Conservation (phyloP, 371 early-diverging fungal species). For the Syncephalastrum racemosum region DNA sequence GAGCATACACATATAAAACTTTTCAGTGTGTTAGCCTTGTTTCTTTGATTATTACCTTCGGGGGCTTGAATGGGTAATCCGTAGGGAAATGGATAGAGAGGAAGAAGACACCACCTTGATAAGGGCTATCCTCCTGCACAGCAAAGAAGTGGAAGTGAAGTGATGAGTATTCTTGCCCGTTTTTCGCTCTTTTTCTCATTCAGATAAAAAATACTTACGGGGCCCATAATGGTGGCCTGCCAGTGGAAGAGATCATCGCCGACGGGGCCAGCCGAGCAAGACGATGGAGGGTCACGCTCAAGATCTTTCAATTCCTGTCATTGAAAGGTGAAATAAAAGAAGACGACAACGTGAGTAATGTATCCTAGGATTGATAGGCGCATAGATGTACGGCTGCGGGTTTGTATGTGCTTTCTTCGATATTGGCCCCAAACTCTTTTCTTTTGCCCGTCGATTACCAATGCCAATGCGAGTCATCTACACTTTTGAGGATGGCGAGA, state of each 20-base stretch:
- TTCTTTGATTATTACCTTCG: conserved; percentile 64
- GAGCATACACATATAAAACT: background rate
- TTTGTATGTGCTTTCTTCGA: no score
- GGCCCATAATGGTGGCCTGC: conserved; percentile 97
- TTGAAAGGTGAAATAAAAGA: conserved; percentile 5
- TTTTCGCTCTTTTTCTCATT: background rate
- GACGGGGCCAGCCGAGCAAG: conserved; percentile 92
- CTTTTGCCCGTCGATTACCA: no score
- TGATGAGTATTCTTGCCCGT: conserved; percentile 4
- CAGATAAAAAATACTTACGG: conserved; percentile 58
- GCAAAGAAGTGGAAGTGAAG: background rate
- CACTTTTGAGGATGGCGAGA: no score
- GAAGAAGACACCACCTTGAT: conserved; percentile 94
- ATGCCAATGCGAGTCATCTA: no score
- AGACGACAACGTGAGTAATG: conserved; percentile 1
- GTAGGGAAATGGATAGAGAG: conserved; percentile 98
- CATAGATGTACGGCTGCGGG: no score
- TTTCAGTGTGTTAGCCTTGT: no score
- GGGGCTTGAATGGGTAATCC: conserved; percentile 99
- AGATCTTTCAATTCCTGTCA: conserved; percentile 93
- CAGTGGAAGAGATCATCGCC: conserved; percentile 91
- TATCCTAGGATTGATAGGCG: background rate
- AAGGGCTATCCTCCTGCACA: conserved; percentile 67
- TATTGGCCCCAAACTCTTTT: no score
- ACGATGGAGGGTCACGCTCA: conserved; percentile 93